phyloP scores from a whole-genome alignment of 192 early-diverging fungal species.

The Chytriomyces sp. region DNA sequence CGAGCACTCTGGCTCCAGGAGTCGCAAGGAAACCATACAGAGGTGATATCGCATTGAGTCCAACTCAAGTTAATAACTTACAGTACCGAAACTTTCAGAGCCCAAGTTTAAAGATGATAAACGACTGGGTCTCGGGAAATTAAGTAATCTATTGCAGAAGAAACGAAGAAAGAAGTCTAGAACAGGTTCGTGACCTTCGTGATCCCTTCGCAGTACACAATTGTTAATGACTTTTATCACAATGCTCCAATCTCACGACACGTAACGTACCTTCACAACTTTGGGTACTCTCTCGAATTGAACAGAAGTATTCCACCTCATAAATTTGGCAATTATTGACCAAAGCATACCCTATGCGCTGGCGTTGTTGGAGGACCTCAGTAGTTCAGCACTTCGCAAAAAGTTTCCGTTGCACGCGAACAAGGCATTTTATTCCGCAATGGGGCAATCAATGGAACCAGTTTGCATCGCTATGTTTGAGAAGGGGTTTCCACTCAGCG shows the following conservation, averaged over 20 bases:
- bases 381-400: slow-evolving; percentile 40
- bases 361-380: slow-evolving; percentile 45
- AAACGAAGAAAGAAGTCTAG: slow-evolving; percentile 46
- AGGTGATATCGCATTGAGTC: slow-evolving; percentile 8
- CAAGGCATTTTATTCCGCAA: slow-evolving; percentile 46
- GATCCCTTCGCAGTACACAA: neutral
- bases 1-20: neutral
- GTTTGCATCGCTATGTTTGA: slow-evolving; percentile 57
- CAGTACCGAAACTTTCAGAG: slow-evolving; percentile 1
- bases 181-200: slow-evolving; percentile 28
- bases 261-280: neutral
- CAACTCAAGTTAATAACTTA: neutral
- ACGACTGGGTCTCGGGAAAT: slow-evolving; percentile 33
- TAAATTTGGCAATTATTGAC: slow-evolving; percentile 51
- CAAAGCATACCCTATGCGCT: slow-evolving; percentile 29
- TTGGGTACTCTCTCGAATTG: no score
- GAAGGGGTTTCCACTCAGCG: slow-evolving; percentile 58
- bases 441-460: slow-evolving; percentile 52
- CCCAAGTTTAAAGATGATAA: slow-evolving; percentile 46
- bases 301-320: slow-evolving; percentile 47
- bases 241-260: neutral
- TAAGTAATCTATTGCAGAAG: slow-evolving; percentile 40
- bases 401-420: slow-evolving; percentile 49
- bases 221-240: neutral
- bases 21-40: slow-evolving; percentile 16